Base-by-base conservation (phyloP, 1,284 basidiomycete genomes). In the Sporisorium scitamineum region DNA sequence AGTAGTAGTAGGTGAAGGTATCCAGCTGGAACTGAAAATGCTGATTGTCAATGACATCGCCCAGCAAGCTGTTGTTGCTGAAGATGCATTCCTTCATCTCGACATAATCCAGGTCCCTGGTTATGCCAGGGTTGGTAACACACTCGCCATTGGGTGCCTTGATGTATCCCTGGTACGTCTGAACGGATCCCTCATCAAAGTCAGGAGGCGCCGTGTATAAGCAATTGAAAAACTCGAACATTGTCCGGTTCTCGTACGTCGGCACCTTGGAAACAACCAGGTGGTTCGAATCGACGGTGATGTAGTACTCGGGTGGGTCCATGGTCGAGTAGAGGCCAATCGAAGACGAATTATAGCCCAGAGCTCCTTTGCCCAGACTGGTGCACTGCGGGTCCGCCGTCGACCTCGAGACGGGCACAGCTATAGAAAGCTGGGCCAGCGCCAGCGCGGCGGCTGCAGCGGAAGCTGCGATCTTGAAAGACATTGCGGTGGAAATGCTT, bases 161-260 rank as follows among this genome's bases (percentile, higher is more conserved):
- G 42, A 64, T 58, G 55, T 57, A 52, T n/a, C 61, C 61, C 27
- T 64, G 61, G 26, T 47, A 64, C 42, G 61, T 64, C 18, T 34
- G 14, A 24, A 54, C 26, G 7, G 54, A 20, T 1, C 61, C 61
- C 29, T 64, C 32, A n/a, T 20, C 54, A 1, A n/a, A 0, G 20
- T 47, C 20, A 9, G 48, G 32, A 3, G 27, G 5, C 3, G 48
- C 37, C 6, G 48, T 53, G 54, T 57, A 26, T 10, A 7, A 18
- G 50, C 61, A 64, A 27, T 31, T 44, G 55, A 64, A 53, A 50
- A 64, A 64, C 31, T 64, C 61, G 27, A 64, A 64, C 39, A 39
- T 18, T 6, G 54, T 64, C 42, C 27, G 31, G 1, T 53, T 54
- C 26, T 64, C 29, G 22, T 34, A 64, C 22, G 14, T 29, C 6